Conservation (phyloP, 1,284 basidiomycete species). For the Tausonia pullulans region DNA sequence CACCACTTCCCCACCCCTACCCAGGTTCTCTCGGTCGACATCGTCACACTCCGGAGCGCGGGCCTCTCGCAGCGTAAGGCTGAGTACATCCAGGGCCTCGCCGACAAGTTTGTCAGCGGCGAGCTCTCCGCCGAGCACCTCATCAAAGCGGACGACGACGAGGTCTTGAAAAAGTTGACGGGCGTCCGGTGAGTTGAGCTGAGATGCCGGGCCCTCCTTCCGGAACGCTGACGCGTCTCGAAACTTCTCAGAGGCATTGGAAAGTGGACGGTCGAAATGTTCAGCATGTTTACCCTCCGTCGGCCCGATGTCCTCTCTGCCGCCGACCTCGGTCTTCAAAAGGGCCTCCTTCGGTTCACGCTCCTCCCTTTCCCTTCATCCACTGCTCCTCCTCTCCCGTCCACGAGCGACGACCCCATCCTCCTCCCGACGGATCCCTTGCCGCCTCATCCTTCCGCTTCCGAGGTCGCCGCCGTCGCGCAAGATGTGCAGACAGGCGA, state of each 20-base stretch:
- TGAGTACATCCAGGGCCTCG: not conserved
- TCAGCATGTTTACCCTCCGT: conserved; percentile 72
- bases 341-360: conserved; percentile 64
- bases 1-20: conserved; percentile 3
- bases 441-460: conserved; percentile 15
- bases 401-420: conserved; percentile 37
- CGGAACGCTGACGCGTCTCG: not conserved
- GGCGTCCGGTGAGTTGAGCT: conserved; percentile 43
- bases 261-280: conserved; percentile 64
- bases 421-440: conserved; percentile 34
- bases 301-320: conserved; percentile 47
- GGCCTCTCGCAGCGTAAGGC: conserved; percentile 1
- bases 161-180: conserved; percentile 60
- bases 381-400: not conserved
- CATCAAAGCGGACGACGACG: conserved; percentile 56
- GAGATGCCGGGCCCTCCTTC: not conserved
- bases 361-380: conserved; percentile 34
- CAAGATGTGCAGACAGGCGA: too few relatives aligned
- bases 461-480: not conserved
- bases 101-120: conserved; percentile 1
- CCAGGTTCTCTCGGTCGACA: conserved; percentile 1
- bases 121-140: conserved; percentile 55
- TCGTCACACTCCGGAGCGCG: not conserved
- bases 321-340: conserved; percentile 73
- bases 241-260: conserved; percentile 49